Evolutionary conservation across 257 asterid genomes (phyloP).

Genomic region (Oldenlandia corymbosa): DNA sequence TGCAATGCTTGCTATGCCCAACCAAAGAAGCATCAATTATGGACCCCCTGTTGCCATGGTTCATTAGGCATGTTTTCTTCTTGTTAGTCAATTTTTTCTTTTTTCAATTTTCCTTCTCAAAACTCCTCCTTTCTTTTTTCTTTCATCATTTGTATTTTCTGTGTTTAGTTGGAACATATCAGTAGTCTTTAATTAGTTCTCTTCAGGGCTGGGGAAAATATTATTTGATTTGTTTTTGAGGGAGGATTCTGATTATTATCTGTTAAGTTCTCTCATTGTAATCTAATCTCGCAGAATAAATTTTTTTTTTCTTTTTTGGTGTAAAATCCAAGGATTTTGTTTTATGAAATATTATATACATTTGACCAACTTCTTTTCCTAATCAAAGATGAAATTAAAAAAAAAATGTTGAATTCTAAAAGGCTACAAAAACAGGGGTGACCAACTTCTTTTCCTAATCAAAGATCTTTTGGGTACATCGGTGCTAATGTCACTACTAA

Average conservation of each 20-base stretch:
- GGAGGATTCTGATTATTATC: constrained; percentile 7
- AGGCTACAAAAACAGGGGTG: neutral
- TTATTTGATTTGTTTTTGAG: constrained; percentile 4
- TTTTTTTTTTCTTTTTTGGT: neutral
- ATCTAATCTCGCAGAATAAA: constrained; percentile 16
- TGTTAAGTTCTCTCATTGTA: constrained; percentile 7
- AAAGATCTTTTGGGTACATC: too few relatives aligned
- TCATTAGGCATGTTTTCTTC: constrained; percentile 29
- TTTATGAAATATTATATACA: too few relatives aligned
- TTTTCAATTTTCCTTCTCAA: neutral
- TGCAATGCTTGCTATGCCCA: constrained; percentile 96
- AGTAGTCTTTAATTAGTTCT: neutral
- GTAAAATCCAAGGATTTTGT: neutral
- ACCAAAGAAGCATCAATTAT: constrained; percentile 65
- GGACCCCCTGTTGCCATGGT: constrained; percentile 57
- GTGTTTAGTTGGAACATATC: neutral
- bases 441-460: too few relatives aligned
- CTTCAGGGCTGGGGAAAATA: neutral
- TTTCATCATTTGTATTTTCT: neutral
- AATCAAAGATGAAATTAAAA: too few relatives aligned
- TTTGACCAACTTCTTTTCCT: too few relatives aligned
- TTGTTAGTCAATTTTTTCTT: neutral
- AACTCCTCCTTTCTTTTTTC: neutral
- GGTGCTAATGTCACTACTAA: neutral
- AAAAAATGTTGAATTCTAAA: too few relatives aligned